phyloP scores from a whole-genome alignment of 441 rosid genomes.

The Pelargonium australe region DNA sequence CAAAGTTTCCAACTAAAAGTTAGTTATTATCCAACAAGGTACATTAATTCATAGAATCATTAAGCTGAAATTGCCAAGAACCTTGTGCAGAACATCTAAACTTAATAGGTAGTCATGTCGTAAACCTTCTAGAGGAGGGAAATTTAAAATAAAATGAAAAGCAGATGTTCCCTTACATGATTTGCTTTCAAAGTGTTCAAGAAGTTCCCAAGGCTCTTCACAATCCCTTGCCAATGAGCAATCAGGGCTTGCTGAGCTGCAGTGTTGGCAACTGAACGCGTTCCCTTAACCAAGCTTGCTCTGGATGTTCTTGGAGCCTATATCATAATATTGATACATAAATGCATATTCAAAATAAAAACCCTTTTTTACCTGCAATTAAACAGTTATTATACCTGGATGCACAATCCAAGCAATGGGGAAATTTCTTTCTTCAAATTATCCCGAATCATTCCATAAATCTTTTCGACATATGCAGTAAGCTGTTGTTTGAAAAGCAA shows the following conservation, averaged over 20 bases:
- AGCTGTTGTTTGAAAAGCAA: constrained; percentile 98
- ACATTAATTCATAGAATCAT: not conserved
- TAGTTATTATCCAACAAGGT: not conserved
- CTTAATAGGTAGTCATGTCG: not conserved
- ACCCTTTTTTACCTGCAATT: not conserved
- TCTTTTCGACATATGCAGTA: constrained; percentile 96
- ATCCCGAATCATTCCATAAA: constrained; percentile 99
- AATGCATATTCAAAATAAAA: not conserved
- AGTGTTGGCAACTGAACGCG: constrained; percentile 70
- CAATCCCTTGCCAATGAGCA: constrained; percentile 99
- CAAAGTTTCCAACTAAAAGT: not conserved
- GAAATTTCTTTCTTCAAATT: constrained; percentile 98
- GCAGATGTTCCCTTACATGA: constrained; percentile 41
- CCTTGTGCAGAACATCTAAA: not conserved
- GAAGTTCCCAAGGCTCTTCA: constrained; percentile 89
- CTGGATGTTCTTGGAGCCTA: constrained; percentile 99
- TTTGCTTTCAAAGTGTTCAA: constrained; percentile 73
- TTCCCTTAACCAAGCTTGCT: constrained; percentile 96
- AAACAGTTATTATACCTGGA: constrained; percentile 56
- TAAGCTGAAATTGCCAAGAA: not conserved
- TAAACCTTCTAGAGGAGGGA: not conserved
- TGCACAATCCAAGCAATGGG: constrained; percentile 95
- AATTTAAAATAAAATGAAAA: constrained; percentile 1
- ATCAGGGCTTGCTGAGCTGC: constrained; percentile 92
- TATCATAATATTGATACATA: constrained; percentile 16